These are phyloP conservation scores for Carnegiea gigantea DNA, from an alignment of 179 eudicot genomes.

Conservation along the genomic window DNA sequence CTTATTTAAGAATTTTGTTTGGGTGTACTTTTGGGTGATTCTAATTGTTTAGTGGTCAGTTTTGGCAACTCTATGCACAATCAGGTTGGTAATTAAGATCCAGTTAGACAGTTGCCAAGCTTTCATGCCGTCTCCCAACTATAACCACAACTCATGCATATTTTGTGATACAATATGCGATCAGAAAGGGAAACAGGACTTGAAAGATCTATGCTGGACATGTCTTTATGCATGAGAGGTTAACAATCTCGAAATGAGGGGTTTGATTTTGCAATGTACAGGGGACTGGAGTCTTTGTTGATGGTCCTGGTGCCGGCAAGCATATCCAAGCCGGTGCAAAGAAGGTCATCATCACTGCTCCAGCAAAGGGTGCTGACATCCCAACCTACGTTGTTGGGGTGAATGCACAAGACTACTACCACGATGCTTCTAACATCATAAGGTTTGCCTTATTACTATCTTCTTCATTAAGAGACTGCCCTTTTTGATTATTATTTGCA, in stretches of 20 bases:
- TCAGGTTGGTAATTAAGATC: not conserved
- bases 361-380: conserved; percentile 97
- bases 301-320: conserved; percentile 97
- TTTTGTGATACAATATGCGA: too few relatives aligned
- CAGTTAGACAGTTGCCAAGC: too few relatives aligned
- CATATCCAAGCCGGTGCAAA: conserved; percentile 99
- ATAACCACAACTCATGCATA: too few relatives aligned
- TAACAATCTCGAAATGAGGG: not conserved
- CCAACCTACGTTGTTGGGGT: conserved; percentile 98
- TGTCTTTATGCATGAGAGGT: too few relatives aligned
- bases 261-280: conserved; percentile 14
- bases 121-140: too few relatives aligned
- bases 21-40: not conserved
- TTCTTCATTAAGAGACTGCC: not conserved
- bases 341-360: conserved; percentile 98
- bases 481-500: not conserved
- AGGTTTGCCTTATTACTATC: conserved; percentile 42
- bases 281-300: conserved; percentile 99
- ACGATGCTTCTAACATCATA: conserved; percentile 82
- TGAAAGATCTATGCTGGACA: too few relatives aligned
- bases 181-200: too few relatives aligned
- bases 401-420: conserved; percentile 72
- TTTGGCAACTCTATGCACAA: not conserved
- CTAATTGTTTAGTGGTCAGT: not conserved
- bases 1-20: not conserved